Conservation (phyloP, 192 early-diverging fungal species). For the Blastocladiella britannica region DNA sequence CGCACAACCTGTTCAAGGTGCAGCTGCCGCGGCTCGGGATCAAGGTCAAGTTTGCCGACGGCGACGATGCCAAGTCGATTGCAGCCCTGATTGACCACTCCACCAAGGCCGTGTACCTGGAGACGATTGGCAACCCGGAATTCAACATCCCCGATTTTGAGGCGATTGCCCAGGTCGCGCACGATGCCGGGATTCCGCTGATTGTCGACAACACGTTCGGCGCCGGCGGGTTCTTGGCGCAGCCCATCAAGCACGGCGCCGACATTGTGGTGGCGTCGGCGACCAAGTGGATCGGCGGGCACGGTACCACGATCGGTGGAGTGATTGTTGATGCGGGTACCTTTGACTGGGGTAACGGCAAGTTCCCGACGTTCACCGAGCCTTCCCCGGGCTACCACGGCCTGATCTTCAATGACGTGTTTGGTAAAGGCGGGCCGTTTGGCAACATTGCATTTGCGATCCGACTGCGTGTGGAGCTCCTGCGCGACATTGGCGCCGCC, state of each 20-base stretch:
- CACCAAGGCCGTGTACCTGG: conserved; percentile 81
- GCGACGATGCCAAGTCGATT: conserved; percentile 57
- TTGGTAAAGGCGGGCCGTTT: conserved; percentile 47
- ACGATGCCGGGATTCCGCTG: conserved; percentile 63
- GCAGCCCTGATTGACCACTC: conserved; percentile 57
- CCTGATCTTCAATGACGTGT: conserved; percentile 64
- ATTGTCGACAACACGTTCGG: conserved; percentile 96
- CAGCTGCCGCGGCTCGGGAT: conserved; percentile 66
- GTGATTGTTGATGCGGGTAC: conserved; percentile 71
- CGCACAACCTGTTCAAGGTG: conserved; percentile 73
- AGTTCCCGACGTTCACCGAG: conserved; percentile 71
- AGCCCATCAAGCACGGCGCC: conserved; percentile 84
- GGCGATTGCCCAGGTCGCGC: conserved; percentile 57
- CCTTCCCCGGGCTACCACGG: conserved; percentile 71
- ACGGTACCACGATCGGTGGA: conserved; percentile 83
- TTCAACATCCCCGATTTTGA: conserved; percentile 74
- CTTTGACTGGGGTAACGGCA: conserved; percentile 74
- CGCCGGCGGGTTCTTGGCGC: conserved; percentile 57
- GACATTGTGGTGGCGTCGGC: conserved; percentile 85
- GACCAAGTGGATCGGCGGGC: conserved; percentile 84
- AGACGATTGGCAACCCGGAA: conserved; percentile 79
- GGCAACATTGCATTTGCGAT: conserved; percentile 42
- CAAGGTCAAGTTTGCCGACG: conserved; percentile 46
- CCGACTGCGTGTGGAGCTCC: conserved; percentile 58
- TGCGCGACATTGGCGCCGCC: conserved; percentile 69